Evolutionary conservation across 2,329 filamentous ascomycete genomes (phyloP).

Genomic region (Lasiodiplodia citricola): DNA sequence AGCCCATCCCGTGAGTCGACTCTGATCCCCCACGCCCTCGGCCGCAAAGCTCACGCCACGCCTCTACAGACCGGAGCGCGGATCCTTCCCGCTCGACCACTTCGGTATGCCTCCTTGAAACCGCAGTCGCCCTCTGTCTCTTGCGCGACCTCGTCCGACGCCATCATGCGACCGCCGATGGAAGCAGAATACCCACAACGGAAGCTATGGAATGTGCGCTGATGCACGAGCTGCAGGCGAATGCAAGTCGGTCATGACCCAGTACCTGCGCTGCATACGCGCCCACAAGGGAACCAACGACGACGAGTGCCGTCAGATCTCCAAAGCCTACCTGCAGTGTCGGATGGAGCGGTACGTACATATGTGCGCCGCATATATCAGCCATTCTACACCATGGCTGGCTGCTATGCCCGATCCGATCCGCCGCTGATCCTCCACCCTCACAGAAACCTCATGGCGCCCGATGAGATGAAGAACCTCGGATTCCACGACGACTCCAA

Average conservation of each 20-base stretch:
- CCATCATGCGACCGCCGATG: background rate
- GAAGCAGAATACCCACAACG: background rate
- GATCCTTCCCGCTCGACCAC: conserved; percentile 95
- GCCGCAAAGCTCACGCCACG: background rate
- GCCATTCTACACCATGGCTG: background rate
- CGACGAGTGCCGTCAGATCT: conserved; percentile 79
- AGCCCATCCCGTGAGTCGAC: conserved; percentile 70
- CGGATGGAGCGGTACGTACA: conserved; percentile 86
- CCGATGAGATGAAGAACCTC: conserved; percentile 91
- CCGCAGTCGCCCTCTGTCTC: background rate
- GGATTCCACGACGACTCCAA: conserved; percentile 68
- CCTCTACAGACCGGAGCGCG: conserved; percentile 78
- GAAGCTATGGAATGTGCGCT: background rate
- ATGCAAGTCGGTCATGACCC: conserved; percentile 86
- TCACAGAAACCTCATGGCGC: conserved; percentile 88
- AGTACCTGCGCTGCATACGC: conserved; percentile 87
- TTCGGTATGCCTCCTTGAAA: conserved; percentile 62
- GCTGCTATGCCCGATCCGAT: conserved; percentile 2
- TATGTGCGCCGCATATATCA: background rate
- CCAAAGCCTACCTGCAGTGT: conserved; percentile 87
- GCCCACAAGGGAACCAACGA: conserved; percentile 83
- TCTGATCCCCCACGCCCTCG: background rate
- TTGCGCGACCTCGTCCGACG: background rate
- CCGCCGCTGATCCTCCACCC: background rate
- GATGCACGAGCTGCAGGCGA: conserved; percentile 65